phyloP scores from a whole-genome alignment of 805 yeast genomes.

The Kodamaea leandrae region DNA sequence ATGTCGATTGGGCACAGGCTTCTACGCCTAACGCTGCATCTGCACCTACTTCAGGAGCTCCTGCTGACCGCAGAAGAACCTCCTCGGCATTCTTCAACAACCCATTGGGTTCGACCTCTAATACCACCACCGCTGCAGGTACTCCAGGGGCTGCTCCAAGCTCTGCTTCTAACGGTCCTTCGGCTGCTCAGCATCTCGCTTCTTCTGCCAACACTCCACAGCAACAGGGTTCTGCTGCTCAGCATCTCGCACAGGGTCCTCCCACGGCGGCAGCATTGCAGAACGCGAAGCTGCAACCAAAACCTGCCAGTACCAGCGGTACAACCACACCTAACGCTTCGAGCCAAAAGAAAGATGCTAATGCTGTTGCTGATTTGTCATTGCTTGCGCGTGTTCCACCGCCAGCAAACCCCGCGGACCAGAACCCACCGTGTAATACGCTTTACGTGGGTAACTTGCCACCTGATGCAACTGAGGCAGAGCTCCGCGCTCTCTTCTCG shows the following conservation, averaged over 20 bases:
- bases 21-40: slow-evolving; percentile 1
- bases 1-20: background rate
- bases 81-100: slow-evolving; percentile 50
- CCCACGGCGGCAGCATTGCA: slow-evolving; percentile 9
- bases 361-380: slow-evolving; percentile 58
- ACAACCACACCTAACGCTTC: slow-evolving; percentile 14
- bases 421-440: slow-evolving; percentile 98
- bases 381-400: slow-evolving; percentile 79
- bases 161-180: slow-evolving; percentile 5
- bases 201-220: slow-evolving; percentile 4
- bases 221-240: slow-evolving; percentile 5
- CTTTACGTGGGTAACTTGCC: slow-evolving; percentile 96
- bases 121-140: slow-evolving; percentile 15
- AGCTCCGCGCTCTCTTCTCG: slow-evolving; percentile 80
- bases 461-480: slow-evolving; percentile 94
- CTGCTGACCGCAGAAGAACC: slow-evolving; percentile 47
- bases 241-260: slow-evolving; percentile 10
- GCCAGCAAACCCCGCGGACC: slow-evolving; percentile 98
- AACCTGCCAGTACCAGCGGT: background rate
- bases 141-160: slow-evolving; percentile 10
- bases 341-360: background rate
- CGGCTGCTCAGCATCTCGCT: background rate
- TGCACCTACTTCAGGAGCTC: slow-evolving; percentile 4
- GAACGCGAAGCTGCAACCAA: slow-evolving; percentile 5
- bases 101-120: slow-evolving; percentile 14